These are phyloP conservation scores for Annulohypoxylon stygium DNA, from an alignment of 495 filamentous ascomycete genomes.

Conservation along the genomic window DNA sequence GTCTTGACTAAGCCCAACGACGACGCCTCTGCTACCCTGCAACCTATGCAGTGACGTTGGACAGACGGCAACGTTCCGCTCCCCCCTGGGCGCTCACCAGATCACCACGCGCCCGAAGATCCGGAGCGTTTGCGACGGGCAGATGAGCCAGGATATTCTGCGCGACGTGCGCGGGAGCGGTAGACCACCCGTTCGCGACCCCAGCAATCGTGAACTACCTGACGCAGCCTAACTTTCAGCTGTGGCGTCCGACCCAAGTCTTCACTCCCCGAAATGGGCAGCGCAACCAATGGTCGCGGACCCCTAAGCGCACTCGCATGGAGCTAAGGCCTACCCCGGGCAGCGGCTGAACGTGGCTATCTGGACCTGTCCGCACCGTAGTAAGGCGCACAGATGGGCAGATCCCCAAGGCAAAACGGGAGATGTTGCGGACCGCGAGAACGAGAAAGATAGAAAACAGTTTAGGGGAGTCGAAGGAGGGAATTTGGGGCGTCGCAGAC, in stretches of 20 bases:
- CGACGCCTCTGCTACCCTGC: not conserved
- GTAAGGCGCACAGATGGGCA: constrained; percentile 28
- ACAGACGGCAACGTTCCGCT: not conserved
- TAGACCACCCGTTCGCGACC: constrained; percentile 4
- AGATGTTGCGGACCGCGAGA: constrained; percentile 1
- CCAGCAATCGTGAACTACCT: not conserved
- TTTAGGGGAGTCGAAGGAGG: not conserved
- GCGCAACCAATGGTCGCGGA: constrained; percentile 16
- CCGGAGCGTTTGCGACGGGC: constrained; percentile 4
- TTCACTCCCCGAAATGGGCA: not conserved
- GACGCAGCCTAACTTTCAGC: constrained; percentile 36
- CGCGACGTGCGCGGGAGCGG: constrained; percentile 5
- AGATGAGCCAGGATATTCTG: not conserved
- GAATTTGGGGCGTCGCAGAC: not conserved
- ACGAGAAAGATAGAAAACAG: not conserved
- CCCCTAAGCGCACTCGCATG: constrained; percentile 29
- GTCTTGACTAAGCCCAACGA: constrained; percentile 22
- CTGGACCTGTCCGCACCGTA: not conserved
- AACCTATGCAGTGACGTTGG: constrained; percentile 19
- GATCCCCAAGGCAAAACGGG: constrained; percentile 27
- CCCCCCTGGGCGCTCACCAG: not conserved
- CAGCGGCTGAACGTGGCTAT: constrained; percentile 27
- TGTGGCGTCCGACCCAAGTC: constrained; percentile 24
- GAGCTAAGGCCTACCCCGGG: constrained; percentile 23
- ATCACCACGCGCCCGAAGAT: not conserved